Percentiles rank a stretch among this genome's conserved stretches.
Conservation (phyloP, 2,329 filamentous ascomycete genomes). For the Whalleya microplaca region DNA sequence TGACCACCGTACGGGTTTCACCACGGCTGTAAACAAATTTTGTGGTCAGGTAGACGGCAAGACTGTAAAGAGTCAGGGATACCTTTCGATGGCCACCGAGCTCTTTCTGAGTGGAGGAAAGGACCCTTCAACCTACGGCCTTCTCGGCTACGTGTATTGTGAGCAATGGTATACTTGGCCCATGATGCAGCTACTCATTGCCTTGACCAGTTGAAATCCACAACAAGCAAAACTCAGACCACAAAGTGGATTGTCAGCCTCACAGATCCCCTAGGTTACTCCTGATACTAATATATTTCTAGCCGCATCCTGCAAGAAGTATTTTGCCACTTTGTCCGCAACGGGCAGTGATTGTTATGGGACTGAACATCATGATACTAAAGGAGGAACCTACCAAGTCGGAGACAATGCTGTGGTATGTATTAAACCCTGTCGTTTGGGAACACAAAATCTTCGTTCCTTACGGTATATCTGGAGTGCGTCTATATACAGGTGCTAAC, state of each 20-base stretch:
- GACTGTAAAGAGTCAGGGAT: slow-evolving; percentile 27
- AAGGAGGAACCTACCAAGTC: slow-evolving; percentile 37
- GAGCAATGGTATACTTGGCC: slow-evolving; percentile 2
- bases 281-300: slow-evolving; percentile 12
- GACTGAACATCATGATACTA: slow-evolving; percentile 31
- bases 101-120: slow-evolving; percentile 32
- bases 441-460: too few relatives aligned
- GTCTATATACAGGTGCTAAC: too few relatives aligned
- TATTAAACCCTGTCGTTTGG: too few relatives aligned
- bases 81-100: slow-evolving; percentile 37
- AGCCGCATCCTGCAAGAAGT: slow-evolving; percentile 31
- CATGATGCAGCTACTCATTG: background rate
- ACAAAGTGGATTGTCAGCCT: slow-evolving; percentile 33
- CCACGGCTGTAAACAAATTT: slow-evolving; percentile 32
- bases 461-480: too few relatives aligned
- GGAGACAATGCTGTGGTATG: slow-evolving; percentile 28
- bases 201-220: slow-evolving; percentile 33
- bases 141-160: slow-evolving; percentile 38
- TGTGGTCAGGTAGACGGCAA: slow-evolving; percentile 28
- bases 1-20: slow-evolving; percentile 33
- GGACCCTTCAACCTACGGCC: slow-evolving; percentile 29
- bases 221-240: slow-evolving; percentile 31
- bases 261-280: background rate
- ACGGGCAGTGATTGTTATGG: slow-evolving; percentile 30
- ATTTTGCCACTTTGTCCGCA: slow-evolving; percentile 30